A percentile compares a stretch with the other conserved stretches of the same genome.
These are phyloP conservation scores for Cercospora brassicicola DNA, from an alignment of 2,329 filamentous ascomycete species.

Conservation along the genomic window DNA sequence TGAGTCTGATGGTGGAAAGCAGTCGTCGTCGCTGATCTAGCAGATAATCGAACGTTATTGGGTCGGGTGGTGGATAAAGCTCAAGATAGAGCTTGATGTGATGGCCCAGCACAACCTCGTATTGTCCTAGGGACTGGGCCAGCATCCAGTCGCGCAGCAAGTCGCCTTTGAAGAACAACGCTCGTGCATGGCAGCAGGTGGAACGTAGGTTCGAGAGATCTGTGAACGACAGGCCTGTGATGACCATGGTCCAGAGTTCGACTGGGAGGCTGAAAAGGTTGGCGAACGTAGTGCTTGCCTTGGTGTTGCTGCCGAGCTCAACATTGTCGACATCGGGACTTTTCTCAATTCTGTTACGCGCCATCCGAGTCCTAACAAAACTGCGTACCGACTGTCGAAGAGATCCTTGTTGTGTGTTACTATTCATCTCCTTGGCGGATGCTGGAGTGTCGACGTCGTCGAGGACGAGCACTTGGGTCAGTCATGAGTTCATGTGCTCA, in stretches of 20 bases:
- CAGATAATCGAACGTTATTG: slow-evolving; percentile 9
- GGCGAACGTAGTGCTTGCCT: neutral
- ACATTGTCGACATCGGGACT: neutral
- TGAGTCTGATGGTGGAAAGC: neutral
- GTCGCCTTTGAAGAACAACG: slow-evolving; percentile 5
- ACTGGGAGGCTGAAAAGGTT: slow-evolving; percentile 10
- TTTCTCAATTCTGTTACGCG: neutral
- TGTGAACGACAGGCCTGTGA: neutral
- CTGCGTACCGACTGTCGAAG: neutral
- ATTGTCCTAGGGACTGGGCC: neutral
- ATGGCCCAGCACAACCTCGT: neutral
- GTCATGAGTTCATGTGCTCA: neutral
- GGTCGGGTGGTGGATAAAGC: slow-evolving; percentile 12
- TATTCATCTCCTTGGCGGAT: neutral
- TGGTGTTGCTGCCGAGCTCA: neutral
- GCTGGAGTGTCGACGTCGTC: neutral
- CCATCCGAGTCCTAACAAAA: neutral
- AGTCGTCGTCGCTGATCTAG: slow-evolving; percentile 9
- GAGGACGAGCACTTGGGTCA: neutral
- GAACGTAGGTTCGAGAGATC: slow-evolving; percentile 4
- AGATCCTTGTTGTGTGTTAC: neutral
- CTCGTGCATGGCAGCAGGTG: slow-evolving; percentile 1
- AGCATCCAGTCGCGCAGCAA: slow-evolving; percentile 11
- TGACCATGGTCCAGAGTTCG: slow-evolving; percentile 11
- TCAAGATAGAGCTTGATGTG: slow-evolving; percentile 8